These are phyloP conservation scores for Irpex rosettiformis DNA, from an alignment of 1,284 basidiomycete genomes.

Conservation along the genomic window DNA sequence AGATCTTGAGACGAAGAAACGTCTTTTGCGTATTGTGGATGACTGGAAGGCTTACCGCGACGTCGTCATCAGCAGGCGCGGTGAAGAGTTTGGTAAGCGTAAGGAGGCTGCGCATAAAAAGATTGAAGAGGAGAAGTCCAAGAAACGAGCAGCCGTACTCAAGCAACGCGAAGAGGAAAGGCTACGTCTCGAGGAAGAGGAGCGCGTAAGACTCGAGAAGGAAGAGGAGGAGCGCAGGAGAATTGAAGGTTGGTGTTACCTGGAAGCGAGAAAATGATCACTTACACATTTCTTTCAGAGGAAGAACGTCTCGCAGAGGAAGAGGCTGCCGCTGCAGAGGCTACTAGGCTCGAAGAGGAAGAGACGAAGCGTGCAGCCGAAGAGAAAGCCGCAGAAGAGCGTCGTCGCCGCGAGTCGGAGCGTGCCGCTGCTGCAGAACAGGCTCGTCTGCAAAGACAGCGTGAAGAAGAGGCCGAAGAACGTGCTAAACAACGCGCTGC, in stretches of 20 bases:
- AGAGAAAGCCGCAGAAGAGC: conserved; percentile 48
- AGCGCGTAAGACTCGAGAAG: conserved; percentile 38
- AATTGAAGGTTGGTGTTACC: conserved; percentile 46
- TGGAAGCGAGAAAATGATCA: conserved; percentile 4
- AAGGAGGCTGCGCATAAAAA: conserved; percentile 61
- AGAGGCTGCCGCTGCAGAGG: conserved; percentile 37
- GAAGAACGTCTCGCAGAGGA: conserved; percentile 48
- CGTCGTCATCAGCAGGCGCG: conserved; percentile 59
- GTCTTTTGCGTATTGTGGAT: conserved; percentile 71
- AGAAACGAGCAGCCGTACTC: conserved; percentile 55
- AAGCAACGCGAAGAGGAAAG: conserved; percentile 60
- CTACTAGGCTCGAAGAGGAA: conserved; percentile 37
- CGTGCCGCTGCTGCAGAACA: conserved; percentile 58
- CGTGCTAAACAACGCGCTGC: conserved; percentile 34
- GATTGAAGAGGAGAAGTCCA: conserved; percentile 86
- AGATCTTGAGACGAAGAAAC: conserved; percentile 75
- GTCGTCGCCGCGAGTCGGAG: conserved; percentile 66
- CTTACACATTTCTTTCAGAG: conserved; percentile 30
- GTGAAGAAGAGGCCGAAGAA: conserved; percentile 79
- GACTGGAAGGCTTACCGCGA: conserved; percentile 71
- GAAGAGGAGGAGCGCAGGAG: conserved; percentile 46
- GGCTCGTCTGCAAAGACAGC: conserved; percentile 59
- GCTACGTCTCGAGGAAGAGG: conserved; percentile 44
- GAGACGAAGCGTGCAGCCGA: conserved; percentile 59
- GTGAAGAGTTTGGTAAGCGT: conserved; percentile 70